Conservation (phyloP, 2,329 filamentous ascomycete genomes). For the Xylaria multiplex region DNA sequence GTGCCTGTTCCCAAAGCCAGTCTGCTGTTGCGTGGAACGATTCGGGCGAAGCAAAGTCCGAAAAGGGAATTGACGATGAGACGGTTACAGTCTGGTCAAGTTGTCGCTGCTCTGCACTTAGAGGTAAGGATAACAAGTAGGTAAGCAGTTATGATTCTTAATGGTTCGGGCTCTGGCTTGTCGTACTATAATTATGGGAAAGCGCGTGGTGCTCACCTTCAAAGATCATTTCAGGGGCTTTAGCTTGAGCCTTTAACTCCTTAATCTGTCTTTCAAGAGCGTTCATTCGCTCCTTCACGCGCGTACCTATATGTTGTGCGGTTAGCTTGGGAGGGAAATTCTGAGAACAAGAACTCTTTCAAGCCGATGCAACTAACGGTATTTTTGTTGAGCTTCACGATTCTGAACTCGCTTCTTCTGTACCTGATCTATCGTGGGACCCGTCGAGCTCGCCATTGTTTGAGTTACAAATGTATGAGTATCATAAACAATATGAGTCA, state of each 20-base stretch:
- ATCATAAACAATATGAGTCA: too few species aligned
- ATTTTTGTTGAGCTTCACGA: conserved; percentile 21
- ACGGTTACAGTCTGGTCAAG: background rate
- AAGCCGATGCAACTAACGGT: background rate
- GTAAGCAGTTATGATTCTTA: too few species aligned
- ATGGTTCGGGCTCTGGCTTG: too few species aligned
- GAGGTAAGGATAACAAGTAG: too few species aligned
- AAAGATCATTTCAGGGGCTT: conserved; percentile 1
- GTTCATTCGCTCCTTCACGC: conserved; percentile 21
- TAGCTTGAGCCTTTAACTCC: conserved; percentile 18
- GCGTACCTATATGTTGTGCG: conserved; percentile 9
- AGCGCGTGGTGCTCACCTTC: conserved; percentile 1
- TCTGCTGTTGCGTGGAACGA: background rate
- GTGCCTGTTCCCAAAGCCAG: too few species aligned
- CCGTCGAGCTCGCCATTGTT: conserved; percentile 6
- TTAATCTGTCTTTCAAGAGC: conserved; percentile 17
- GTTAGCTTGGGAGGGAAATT: conserved; percentile 1
- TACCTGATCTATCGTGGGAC: conserved; percentile 2
- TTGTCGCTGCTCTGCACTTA: conserved; percentile 3
- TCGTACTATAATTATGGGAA: too few species aligned
- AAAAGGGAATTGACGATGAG: conserved; percentile 9
- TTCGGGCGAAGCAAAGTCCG: conserved; percentile 4
- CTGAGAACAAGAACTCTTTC: background rate
- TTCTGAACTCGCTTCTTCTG: conserved; percentile 17
- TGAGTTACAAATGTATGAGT: background rate